A percentile compares a stretch with the other conserved stretches of the same genome.
phyloP scores from a whole-genome alignment of 306 rosid species.

The Myrica gale region DNA sequence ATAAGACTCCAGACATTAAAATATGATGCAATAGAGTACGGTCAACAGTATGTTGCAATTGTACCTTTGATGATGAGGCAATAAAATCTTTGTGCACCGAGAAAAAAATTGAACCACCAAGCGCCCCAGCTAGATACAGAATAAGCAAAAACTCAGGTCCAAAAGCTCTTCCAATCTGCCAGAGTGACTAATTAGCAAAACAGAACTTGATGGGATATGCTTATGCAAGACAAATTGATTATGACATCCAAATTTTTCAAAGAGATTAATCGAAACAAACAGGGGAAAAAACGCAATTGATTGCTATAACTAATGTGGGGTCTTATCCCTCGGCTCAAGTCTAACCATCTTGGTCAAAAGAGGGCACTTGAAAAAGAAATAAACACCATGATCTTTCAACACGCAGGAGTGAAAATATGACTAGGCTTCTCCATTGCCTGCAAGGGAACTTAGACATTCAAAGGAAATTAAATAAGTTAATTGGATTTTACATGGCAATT shows the following conservation, averaged over 20 bases:
- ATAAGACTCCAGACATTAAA: too few species aligned
- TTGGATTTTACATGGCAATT: background rate
- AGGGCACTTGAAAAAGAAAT: background rate
- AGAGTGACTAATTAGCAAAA: conserved; percentile 28
- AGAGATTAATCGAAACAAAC: background rate
- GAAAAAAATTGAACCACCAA: conserved; percentile 74
- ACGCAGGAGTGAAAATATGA: background rate
- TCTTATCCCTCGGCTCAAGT: background rate
- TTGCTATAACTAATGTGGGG: background rate
- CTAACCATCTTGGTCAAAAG: background rate
- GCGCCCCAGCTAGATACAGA: conserved; percentile 81
- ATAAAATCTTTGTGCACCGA: conserved; percentile 55
- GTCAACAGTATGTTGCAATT: too few species aligned
- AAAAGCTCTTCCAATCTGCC: conserved; percentile 61
- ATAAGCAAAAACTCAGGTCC: conserved; percentile 74
- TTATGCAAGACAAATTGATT: background rate
- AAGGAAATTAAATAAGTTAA: background rate
- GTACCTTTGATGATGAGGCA: conserved; percentile 72
- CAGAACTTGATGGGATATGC: conserved; percentile 25
- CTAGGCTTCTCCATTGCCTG: conserved; percentile 1
- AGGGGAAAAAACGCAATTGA: background rate
- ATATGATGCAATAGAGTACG: too few species aligned
- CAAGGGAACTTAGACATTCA: background rate
- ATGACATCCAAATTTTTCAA: background rate
- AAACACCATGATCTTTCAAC: background rate